Evolutionary conservation across 2,329 filamentous ascomycete species (phyloP).

Genomic region (Monilinia aucupariae): DNA sequence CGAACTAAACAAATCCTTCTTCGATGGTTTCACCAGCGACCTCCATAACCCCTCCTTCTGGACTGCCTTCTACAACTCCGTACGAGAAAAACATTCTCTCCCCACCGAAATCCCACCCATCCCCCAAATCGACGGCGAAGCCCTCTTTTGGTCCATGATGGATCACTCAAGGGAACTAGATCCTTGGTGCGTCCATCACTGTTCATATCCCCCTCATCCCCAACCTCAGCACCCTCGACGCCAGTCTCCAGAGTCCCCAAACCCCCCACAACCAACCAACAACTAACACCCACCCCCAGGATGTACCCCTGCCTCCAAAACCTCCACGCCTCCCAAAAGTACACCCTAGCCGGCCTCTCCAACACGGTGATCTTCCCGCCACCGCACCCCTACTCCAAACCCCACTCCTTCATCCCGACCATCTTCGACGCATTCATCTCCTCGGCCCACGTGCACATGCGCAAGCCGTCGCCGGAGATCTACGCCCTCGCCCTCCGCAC

Average conservation of each 20-base stretch:
- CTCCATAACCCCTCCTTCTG: conserved; percentile 63
- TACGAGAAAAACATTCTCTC: conserved; percentile 33
- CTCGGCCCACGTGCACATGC: conserved; percentile 76
- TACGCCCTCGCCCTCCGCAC: conserved; percentile 58
- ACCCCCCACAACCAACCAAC: background rate
- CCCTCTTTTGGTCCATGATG: conserved; percentile 93
- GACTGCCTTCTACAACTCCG: conserved; percentile 55
- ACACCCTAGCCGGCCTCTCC: conserved; percentile 74
- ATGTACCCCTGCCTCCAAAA: conserved; percentile 78
- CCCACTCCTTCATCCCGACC: conserved; percentile 42
- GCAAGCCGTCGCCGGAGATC: conserved; percentile 80
- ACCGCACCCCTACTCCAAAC: conserved; percentile 55
- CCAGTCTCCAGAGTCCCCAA: too few relatives aligned
- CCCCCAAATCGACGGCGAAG: conserved; percentile 69
- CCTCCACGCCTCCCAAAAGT: conserved; percentile 58
- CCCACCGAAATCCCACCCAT: conserved; percentile 51
- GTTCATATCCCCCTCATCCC: too few relatives aligned
- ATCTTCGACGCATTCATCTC: conserved; percentile 85
- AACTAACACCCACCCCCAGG: conserved; percentile 35
- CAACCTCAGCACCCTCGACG: background rate
- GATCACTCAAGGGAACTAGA: conserved; percentile 61
- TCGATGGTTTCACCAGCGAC: conserved; percentile 68
- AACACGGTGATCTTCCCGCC: conserved; percentile 86
- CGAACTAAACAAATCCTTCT: conserved; percentile 68
- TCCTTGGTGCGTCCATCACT: conserved; percentile 43